A percentile compares a stretch with the other conserved stretches of the same genome.
Conservation (phyloP, 371 early-diverging fungal genomes). For the Syncephalastrum racemosum region DNA sequence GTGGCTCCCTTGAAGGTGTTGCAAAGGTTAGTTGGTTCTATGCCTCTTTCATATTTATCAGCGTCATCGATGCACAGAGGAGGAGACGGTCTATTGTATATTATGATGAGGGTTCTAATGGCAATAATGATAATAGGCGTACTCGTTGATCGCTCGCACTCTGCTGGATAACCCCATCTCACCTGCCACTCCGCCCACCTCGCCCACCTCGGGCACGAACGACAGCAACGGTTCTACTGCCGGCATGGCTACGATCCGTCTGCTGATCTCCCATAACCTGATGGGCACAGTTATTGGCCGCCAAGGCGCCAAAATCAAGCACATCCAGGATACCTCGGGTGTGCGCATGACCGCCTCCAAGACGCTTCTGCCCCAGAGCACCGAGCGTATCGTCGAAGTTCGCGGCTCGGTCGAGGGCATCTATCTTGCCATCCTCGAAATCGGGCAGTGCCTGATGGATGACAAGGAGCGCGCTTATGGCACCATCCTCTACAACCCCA, state of each 20-base stretch:
- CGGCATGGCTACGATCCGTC: slow-evolving; percentile 50
- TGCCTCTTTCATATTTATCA: slow-evolving; percentile 1
- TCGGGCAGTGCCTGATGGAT: slow-evolving; percentile 44
- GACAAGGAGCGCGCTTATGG: slow-evolving; percentile 50
- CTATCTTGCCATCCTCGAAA: slow-evolving; percentile 73
- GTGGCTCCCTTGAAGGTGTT: slow-evolving; percentile 75
- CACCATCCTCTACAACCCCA: slow-evolving; percentile 47
- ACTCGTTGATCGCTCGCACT: slow-evolving; percentile 70
- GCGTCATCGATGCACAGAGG: background rate
- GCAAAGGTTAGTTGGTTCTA: slow-evolving; percentile 57
- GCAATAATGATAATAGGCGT: slow-evolving; percentile 19
- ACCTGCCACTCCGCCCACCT: slow-evolving; percentile 31
- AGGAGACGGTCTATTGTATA: background rate
- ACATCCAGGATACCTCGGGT: slow-evolving; percentile 81
- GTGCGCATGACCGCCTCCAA: slow-evolving; percentile 83
- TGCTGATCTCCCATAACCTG: slow-evolving; percentile 80
- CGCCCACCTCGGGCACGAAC: slow-evolving; percentile 13
- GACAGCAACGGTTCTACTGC: slow-evolving; percentile 5
- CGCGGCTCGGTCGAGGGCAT: slow-evolving; percentile 73
- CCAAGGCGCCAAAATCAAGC: slow-evolving; percentile 83
- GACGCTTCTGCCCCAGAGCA: slow-evolving; percentile 81
- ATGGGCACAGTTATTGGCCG: slow-evolving; percentile 90
- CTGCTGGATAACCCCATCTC: slow-evolving; percentile 68
- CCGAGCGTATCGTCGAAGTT: slow-evolving; percentile 84
- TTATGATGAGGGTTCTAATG: background rate